A percentile compares a stretch with the other conserved stretches of the same genome.
Conservation (phyloP, 768 basidiomycete species). For the Lactifluus hygrophoroides region DNA sequence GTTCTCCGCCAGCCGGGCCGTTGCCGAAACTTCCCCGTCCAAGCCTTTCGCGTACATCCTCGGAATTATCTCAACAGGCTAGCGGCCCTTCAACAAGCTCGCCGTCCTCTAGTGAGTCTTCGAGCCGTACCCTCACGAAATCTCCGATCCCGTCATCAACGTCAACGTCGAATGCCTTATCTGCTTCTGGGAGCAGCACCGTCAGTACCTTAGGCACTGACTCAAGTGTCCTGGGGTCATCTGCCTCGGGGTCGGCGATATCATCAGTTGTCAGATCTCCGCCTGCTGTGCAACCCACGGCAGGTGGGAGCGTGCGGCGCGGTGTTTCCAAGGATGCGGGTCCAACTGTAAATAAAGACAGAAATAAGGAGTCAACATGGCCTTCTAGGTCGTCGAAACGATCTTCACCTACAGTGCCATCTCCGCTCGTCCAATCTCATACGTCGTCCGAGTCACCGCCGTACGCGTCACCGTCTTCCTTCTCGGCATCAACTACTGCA, state of each 20-base stretch:
- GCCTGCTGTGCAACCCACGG: background rate
- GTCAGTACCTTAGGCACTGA: background rate
- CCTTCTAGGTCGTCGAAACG: slow-evolving; percentile 11
- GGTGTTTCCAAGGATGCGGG: background rate
- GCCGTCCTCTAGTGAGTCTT: slow-evolving; percentile 15
- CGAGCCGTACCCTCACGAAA: slow-evolving; percentile 9
- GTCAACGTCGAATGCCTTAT: background rate
- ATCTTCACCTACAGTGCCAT: slow-evolving; percentile 10
- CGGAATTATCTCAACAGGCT: slow-evolving; percentile 1
- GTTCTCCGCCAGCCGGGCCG: slow-evolving; percentile 5
- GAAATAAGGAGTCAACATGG: slow-evolving; percentile 10
- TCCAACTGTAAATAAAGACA: background rate
- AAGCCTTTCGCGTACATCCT: slow-evolving; percentile 7
- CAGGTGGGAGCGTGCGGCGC: slow-evolving; percentile 2
- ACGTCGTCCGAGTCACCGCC: slow-evolving; percentile 5
- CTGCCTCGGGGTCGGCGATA: background rate
- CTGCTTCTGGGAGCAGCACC: background rate
- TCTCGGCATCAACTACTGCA: slow-evolving; percentile 10
- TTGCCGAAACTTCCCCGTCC: slow-evolving; percentile 5
- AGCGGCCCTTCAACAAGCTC: background rate
- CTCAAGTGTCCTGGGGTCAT: background rate
- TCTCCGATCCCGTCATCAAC: background rate
- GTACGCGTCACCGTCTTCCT: slow-evolving; percentile 16
- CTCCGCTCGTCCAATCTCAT: slow-evolving; percentile 9
- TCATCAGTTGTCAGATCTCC: background rate